Evolutionary conservation across 164 flowering plant species (phyloP).

Genomic region (Magnolia sinica): DNA sequence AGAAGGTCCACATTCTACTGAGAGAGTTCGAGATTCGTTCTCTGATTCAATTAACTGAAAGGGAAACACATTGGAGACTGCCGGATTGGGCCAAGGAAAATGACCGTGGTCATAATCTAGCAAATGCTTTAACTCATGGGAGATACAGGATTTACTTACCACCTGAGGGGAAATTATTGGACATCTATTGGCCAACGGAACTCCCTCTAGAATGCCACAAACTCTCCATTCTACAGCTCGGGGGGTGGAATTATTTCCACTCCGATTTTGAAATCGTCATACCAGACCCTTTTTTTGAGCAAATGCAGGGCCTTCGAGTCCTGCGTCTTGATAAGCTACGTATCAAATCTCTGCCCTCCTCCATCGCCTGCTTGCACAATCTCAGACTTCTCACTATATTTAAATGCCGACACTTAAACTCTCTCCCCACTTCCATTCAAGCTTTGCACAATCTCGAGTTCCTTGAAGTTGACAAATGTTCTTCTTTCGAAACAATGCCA

Average conservation of each 20-base stretch:
- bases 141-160: too few species aligned
- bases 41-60: neutral
- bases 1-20: neutral
- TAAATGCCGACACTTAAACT: neutral
- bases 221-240: too few species aligned
- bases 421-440: neutral
- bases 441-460: too few species aligned
- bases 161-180: too few species aligned
- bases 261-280: too few species aligned
- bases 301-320: neutral
- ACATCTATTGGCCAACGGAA: too few species aligned
- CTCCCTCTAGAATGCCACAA: too few species aligned
- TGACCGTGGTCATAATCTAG: neutral
- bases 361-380: neutral
- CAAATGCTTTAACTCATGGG: neutral
- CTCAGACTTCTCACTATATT: neutral
- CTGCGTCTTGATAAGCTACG: neutral
- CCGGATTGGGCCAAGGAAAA: neutral
- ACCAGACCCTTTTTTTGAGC: neutral
- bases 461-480: too few species aligned
- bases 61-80: fast-evolving
- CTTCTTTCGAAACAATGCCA: too few species aligned
- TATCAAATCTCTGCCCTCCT: neutral
- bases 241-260: too few species aligned
- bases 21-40: neutral